A percentile compares a stretch with the other conserved stretches of the same genome.
Evolutionary conservation across 495 filamentous ascomycete genomes (phyloP).

Genomic region (Rusavskia elegans): DNA sequence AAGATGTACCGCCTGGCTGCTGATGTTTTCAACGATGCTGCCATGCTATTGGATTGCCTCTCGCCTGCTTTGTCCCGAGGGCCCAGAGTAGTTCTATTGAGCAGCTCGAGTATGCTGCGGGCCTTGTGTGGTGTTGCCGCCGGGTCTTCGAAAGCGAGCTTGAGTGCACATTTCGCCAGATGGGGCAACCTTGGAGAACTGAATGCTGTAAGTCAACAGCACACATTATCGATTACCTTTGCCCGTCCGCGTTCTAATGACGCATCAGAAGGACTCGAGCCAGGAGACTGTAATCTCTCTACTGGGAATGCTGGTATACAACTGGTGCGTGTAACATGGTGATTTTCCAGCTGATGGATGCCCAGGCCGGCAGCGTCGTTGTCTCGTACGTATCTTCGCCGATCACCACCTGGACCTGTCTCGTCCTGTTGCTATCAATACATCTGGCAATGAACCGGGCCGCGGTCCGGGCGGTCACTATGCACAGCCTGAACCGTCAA

Average conservation of each 20-base stretch:
- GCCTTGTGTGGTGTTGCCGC: constrained; percentile 82
- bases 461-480: constrained; percentile 68
- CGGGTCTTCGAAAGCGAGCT: constrained; percentile 72
- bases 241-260: too few species aligned
- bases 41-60: constrained; percentile 77
- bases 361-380: constrained; percentile 59
- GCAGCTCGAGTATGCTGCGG: constrained; percentile 58
- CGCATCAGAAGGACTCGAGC: constrained; percentile 65
- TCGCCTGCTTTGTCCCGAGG: constrained; percentile 62
- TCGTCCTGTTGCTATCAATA: constrained; percentile 51
- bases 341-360: background rate
- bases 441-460: constrained; percentile 74
- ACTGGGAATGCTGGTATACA: constrained; percentile 69
- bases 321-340: background rate
- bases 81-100: constrained; percentile 52
- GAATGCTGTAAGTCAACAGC: constrained; percentile 49
- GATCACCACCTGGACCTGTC: constrained; percentile 56
- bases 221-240: too few species aligned
- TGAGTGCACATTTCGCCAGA: constrained; percentile 82
- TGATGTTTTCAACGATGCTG: constrained; percentile 84
- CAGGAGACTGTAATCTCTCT: constrained; percentile 92
- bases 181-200: constrained; percentile 85
- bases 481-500: constrained; percentile 79
- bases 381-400: constrained; percentile 59
- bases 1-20: constrained; percentile 84